Percentiles rank a stretch among this genome's conserved stretches.
Evolutionary conservation across 306 rosid genomes (phyloP).

Genomic region (Arachis hypogaea): DNA sequence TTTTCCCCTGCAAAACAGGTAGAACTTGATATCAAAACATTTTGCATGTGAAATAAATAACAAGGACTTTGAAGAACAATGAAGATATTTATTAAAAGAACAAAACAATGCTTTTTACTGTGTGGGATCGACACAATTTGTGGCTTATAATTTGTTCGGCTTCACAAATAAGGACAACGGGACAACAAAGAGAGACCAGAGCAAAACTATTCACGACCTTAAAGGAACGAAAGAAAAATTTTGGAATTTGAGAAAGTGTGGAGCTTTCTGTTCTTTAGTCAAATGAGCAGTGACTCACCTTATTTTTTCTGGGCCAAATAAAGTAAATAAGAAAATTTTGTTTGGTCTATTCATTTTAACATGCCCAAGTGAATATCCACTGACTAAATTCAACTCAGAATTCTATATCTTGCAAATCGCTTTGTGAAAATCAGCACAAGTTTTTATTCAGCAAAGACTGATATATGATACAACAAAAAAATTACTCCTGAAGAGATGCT

Average conservation of each 20-base stretch:
- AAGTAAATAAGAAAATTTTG: neutral
- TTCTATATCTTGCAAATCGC: slow-evolving; percentile 28
- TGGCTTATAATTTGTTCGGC: too few relatives aligned
- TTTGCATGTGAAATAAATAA: neutral
- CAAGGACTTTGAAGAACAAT: slow-evolving; percentile 5
- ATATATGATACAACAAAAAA: slow-evolving; percentile 17
- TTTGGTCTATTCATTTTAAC: slow-evolving; percentile 32
- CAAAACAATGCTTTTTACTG: neutral
- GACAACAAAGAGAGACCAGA: too few relatives aligned
- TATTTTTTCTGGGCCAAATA: slow-evolving; percentile 3
- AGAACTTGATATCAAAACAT: slow-evolving; percentile 20
- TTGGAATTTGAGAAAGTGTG: slow-evolving; percentile 12
- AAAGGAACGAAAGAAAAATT: slow-evolving; percentile 11
- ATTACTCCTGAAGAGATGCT: slow-evolving; percentile 17
- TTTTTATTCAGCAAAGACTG: slow-evolving; percentile 32
- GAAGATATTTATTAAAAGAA: neutral
- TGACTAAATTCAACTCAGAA: slow-evolving; percentile 14
- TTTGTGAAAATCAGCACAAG: slow-evolving; percentile 29
- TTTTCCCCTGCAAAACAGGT: slow-evolving; percentile 51
- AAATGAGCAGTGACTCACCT: slow-evolving; percentile 18
- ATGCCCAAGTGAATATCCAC: neutral
- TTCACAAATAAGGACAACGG: neutral
- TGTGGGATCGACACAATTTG: too few relatives aligned
- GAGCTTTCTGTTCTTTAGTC: slow-evolving; percentile 34
- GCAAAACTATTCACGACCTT: neutral